A percentile compares a stretch with the other conserved stretches of the same genome.
Conservation (phyloP, 768 basidiomycete genomes). For the Pisolithus marmoratus region DNA sequence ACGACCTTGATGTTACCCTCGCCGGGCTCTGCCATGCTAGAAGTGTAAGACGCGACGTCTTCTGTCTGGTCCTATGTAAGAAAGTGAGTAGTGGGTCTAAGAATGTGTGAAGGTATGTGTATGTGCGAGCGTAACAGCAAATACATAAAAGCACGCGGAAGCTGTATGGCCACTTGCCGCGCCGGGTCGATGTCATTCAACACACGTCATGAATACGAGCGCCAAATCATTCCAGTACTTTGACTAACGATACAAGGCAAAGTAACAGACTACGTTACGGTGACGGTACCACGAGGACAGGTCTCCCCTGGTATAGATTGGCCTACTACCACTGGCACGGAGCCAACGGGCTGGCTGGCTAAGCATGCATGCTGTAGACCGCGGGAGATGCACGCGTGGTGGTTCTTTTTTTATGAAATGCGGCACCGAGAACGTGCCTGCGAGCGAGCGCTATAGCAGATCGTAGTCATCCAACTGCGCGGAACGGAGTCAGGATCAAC, state of each 20-base stretch:
- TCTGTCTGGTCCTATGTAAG: conserved; percentile 8
- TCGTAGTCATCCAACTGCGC: conserved; percentile 91
- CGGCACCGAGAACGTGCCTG: background rate
- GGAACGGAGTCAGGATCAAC: conserved; percentile 9
- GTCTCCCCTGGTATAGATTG: too few species aligned
- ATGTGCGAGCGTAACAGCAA: conserved; percentile 5
- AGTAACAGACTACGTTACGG: background rate
- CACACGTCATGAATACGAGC: too few species aligned
- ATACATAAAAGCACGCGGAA: background rate
- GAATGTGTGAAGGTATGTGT: conserved; percentile 1
- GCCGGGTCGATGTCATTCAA: background rate
- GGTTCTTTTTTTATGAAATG: background rate
- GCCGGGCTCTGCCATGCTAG: conserved; percentile 65
- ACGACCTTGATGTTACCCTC: conserved; percentile 92
- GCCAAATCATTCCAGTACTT: too few species aligned
- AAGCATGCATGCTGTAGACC: background rate
- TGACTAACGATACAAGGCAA: too few species aligned
- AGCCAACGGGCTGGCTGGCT: background rate
- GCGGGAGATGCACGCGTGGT: background rate
- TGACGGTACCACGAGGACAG: too few species aligned
- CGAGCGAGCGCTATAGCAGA: conserved; percentile 54
- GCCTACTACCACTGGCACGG: background rate
- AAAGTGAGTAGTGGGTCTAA: conserved; percentile 2
- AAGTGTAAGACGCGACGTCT: conserved; percentile 9
- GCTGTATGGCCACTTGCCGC: background rate